phyloP scores from a whole-genome alignment of 768 basidiomycete genomes.

The Agaricus blazei region DNA sequence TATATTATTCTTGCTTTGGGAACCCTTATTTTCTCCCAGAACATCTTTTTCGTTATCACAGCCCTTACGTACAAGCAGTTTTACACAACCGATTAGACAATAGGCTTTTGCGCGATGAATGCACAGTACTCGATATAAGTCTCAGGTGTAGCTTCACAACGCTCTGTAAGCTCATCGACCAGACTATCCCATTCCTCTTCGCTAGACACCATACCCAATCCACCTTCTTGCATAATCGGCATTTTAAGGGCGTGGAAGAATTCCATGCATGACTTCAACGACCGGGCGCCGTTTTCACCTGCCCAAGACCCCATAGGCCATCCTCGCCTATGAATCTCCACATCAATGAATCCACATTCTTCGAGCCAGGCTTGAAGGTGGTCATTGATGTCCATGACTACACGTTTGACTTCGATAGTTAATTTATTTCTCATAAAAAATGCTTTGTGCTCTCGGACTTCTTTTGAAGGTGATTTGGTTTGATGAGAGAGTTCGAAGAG shows the following conservation, averaged over 20 bases:
- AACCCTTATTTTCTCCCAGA: no score
- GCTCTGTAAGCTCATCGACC: constrained; percentile 1
- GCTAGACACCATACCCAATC: constrained; percentile 7
- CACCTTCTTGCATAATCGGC: constrained; percentile 7
- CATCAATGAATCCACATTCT: constrained; percentile 1
- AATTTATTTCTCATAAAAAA: background rate
- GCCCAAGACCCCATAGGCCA: background rate
- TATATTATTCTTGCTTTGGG: no score
- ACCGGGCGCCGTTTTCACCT: background rate
- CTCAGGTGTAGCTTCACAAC: constrained; percentile 2
- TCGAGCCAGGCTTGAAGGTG: background rate
- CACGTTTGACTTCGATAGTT: background rate
- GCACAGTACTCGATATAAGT: background rate
- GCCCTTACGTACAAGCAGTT: no score
- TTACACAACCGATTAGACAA: no score
- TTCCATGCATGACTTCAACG: background rate
- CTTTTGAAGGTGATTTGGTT: background rate
- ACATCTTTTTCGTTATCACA: no score
- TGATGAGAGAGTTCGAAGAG: background rate
- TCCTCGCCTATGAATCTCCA: background rate
- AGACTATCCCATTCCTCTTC: constrained; percentile 9
- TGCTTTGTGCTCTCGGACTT: background rate
- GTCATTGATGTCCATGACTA: constrained; percentile 1
- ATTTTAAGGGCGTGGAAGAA: background rate
- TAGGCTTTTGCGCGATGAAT: constrained; percentile 2